Conservation (phyloP, 2,329 filamentous ascomycete species). For the Colletotrichum falcatum region DNA sequence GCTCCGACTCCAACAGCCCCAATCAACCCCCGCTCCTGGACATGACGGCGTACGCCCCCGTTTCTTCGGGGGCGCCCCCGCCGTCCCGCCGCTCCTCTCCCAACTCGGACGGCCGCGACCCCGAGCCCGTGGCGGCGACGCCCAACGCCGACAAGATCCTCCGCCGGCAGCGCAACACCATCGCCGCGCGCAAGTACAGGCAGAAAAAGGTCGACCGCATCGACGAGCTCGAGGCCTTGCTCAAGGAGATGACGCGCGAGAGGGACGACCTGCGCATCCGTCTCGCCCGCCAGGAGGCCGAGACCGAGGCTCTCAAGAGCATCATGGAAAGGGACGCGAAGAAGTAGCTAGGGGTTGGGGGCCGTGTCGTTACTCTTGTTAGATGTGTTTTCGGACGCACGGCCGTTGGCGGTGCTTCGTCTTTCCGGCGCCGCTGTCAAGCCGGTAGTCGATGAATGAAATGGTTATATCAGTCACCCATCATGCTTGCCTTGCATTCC, state of each 20-base stretch:
- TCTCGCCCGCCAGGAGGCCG: slow-evolving; percentile 73
- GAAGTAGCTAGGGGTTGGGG: not conserved
- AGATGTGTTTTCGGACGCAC: too few relatives aligned
- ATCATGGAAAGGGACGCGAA: slow-evolving; percentile 51
- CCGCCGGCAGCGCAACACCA: slow-evolving; percentile 76
- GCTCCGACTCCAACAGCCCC: slow-evolving; percentile 35
- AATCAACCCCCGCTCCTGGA: slow-evolving; percentile 34
- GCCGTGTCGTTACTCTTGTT: not conserved
- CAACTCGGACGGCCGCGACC: slow-evolving; percentile 16
- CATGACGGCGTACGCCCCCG: slow-evolving; percentile 18
- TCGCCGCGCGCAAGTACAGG: slow-evolving; percentile 78
- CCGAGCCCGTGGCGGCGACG: slow-evolving; percentile 7
- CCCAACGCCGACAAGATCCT: slow-evolving; percentile 47
- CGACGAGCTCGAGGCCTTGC: slow-evolving; percentile 68
- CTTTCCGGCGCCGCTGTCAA: not conserved
- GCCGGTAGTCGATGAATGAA: slow-evolving; percentile 19
- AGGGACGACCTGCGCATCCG: slow-evolving; percentile 72
- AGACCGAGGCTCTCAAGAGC: slow-evolving; percentile 70
- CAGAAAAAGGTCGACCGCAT: slow-evolving; percentile 78
- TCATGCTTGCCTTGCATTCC: not conserved
- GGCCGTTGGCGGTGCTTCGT: slow-evolving; percentile 12
- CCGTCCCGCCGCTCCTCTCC: slow-evolving; percentile 28
- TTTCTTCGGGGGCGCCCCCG: slow-evolving; percentile 14
- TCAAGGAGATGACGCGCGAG: slow-evolving; percentile 70
- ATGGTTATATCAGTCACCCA: not conserved